Evolutionary conservation across 805 yeast genomes (phyloP), one percentile per base, ranked within the genome.

Genomic region (Brettanomyces custersianus): DNA sequence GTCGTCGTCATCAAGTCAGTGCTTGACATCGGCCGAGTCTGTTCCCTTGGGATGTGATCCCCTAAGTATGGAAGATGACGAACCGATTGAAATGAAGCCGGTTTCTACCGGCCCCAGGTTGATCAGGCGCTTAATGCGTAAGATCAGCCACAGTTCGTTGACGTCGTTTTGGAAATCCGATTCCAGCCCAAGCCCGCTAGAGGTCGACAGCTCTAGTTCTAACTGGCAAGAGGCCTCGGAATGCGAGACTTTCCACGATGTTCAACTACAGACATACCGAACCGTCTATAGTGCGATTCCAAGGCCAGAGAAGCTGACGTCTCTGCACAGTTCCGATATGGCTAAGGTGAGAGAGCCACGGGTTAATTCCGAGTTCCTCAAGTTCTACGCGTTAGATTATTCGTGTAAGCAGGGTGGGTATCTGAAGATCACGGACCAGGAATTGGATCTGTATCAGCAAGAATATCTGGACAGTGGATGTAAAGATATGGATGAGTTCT

Each of bases 371-470:
- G 53, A 55, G 22, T 74, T 74, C 39, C 50, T 74, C 18, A 54
- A 69, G 36, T 54, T 70, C 25, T 73, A 72, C 42, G 69, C 80
- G 1, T 57, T 63, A 31, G 77, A 73, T 45, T 63, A 56, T 40
- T 52, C 61, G n/a, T 60, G 68, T 12, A 57, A 73, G 37, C 33
- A 45, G 2, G 45, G 52, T 4, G 62, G 62, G 2, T 32, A 48
- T 3, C 47, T 61, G 9, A 59, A 61, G 4, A 51, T 52, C 29
- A 46, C 59, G 1, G 55, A 62, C 15, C 52, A 54, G 15, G 60
- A 56, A 31, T 52, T 61, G 25, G 66, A 65, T 32, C 39, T 47
- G 7, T 53, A 47, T 33, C 51, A 51, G 29, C 43, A 48, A 23
- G 48, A 48, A 28, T 45, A 51, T 39, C 42, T 42, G 17, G 52